Percentiles rank a stretch among this genome's conserved stretches.
These are phyloP conservation scores for Candida boidinii DNA, from an alignment of 805 yeast species.

Conservation along the genomic window DNA sequence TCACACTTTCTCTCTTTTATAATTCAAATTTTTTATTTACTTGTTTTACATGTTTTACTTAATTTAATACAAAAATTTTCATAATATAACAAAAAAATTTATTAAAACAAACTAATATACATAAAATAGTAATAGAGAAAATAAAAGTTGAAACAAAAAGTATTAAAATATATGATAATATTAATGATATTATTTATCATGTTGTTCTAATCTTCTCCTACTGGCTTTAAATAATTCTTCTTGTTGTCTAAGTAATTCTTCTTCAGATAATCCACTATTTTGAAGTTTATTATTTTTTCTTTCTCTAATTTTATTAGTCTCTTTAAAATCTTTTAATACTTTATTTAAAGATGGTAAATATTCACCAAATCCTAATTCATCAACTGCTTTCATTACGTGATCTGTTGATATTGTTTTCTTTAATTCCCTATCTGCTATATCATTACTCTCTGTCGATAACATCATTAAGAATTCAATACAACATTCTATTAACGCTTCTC, in stretches of 20 bases:
- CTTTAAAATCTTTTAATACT: conserved; percentile 80
- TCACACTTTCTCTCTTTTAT: too few species aligned
- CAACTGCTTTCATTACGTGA: conserved; percentile 85
- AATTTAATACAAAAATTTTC: too few species aligned
- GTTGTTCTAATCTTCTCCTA: conserved; percentile 25
- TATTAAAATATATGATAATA: conserved; percentile 1
- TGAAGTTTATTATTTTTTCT: conserved; percentile 88
- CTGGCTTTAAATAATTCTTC: conserved; percentile 74
- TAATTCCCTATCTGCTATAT: conserved; percentile 91
- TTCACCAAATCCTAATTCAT: conserved; percentile 78
- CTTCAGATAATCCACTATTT: conserved; percentile 86
- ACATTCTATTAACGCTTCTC: conserved; percentile 93
- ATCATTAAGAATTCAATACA: conserved; percentile 95
- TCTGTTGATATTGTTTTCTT: conserved; percentile 96
- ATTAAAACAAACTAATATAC: too few species aligned
- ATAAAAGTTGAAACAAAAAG: not conserved
- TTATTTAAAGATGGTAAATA: conserved; percentile 77
- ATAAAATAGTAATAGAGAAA: conserved; percentile 1
- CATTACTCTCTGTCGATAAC: conserved; percentile 85
- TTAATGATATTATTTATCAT: conserved; percentile 5
- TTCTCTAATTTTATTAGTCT: conserved; percentile 79
- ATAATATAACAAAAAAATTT: too few species aligned
- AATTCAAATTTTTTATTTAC: too few species aligned
- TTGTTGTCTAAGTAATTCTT: conserved; percentile 84
- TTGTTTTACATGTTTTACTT: too few species aligned